Evolutionary conservation across 148 eudicot species (phyloP).

Genomic region (Spergularia marina): DNA sequence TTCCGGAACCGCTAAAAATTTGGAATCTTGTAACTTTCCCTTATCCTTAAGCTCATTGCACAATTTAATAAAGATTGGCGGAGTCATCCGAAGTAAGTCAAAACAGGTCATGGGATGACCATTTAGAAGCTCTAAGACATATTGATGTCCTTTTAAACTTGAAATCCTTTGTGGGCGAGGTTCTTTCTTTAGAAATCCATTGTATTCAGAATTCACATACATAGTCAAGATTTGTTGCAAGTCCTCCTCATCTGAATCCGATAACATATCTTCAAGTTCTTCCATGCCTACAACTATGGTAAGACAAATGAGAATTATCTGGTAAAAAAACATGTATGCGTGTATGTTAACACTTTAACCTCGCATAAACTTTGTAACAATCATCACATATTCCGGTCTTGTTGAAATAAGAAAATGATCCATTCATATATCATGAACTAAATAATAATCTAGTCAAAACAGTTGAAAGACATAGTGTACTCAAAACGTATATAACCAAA

Average conservation of each 20-base stretch:
- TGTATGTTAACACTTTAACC: too few relatives aligned
- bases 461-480: too few relatives aligned
- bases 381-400: too few relatives aligned
- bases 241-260: neutral
- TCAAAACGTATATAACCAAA: too few relatives aligned
- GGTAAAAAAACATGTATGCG: too few relatives aligned
- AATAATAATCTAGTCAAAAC: too few relatives aligned
- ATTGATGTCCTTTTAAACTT: neutral
- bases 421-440: too few relatives aligned
- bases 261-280: neutral
- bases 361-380: too few relatives aligned
- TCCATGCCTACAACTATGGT: too few relatives aligned
- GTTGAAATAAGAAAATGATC: too few relatives aligned
- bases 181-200: neutral
- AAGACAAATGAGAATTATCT: too few relatives aligned
- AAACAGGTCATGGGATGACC: conserved; percentile 7
- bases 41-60: neutral
- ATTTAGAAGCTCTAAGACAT: neutral
- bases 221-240: neutral
- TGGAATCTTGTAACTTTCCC: neutral
- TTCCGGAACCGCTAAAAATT: neutral
- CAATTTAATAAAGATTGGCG: neutral
- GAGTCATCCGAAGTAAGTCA: neutral
- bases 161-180: neutral
- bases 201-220: neutral